These are phyloP conservation scores for Verticillium alfalfae DNA, from an alignment of 2,329 filamentous ascomycete species.

Conservation along the genomic window DNA sequence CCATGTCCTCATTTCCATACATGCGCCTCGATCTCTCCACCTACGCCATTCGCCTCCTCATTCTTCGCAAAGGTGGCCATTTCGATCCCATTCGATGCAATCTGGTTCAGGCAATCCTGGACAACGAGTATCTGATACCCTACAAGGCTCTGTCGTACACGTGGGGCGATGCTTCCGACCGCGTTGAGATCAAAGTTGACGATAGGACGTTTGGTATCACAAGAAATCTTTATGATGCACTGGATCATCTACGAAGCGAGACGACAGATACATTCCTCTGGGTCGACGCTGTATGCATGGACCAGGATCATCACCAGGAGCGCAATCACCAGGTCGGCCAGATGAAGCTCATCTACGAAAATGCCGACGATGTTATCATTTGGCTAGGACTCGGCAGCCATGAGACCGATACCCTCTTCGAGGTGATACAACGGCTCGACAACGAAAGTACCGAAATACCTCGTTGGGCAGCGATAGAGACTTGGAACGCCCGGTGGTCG, in stretches of 20 bases:
- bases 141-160: constrained; percentile 15
- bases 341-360: constrained; percentile 6
- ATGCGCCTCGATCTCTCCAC: neutral
- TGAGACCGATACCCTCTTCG: neutral
- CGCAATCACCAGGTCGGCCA: constrained; percentile 2
- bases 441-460: neutral
- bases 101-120: constrained; percentile 8
- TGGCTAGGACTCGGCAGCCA: neutral
- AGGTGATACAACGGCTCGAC: neutral
- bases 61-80: neutral
- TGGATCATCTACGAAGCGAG: neutral
- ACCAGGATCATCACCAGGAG: constrained; percentile 1
- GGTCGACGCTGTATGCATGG: constrained; percentile 10
- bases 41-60: neutral
- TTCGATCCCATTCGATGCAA: constrained; percentile 6
- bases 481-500: neutral
- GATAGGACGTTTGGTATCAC: neutral
- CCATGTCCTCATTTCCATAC: neutral
- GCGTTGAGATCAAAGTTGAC: neutral
- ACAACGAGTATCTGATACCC: constrained; percentile 1
- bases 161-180: constrained; percentile 6
- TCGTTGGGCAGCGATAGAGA: neutral
- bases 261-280: constrained; percentile 8
- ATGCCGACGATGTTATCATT: constrained; percentile 2
- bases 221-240: neutral